phyloP scores from a whole-genome alignment of 192 early-diverging fungal genomes.

The Coemansia sp. region DNA sequence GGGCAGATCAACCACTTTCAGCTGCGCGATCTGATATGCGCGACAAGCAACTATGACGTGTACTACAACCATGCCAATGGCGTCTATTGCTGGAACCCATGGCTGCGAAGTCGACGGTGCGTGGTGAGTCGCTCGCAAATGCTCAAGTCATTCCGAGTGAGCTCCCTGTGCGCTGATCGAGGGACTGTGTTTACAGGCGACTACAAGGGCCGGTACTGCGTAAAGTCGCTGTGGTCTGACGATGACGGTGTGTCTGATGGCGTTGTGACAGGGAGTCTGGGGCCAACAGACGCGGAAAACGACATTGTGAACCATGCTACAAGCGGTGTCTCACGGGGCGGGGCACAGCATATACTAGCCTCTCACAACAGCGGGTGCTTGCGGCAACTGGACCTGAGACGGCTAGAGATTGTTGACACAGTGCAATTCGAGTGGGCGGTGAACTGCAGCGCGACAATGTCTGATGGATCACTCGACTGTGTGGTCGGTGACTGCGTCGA shows the following conservation, averaged over 20 bases:
- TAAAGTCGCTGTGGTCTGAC: conserved; percentile 19
- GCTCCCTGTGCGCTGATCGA: conserved; percentile 35
- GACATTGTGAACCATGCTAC: conserved; percentile 47
- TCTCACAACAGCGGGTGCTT: conserved; percentile 34
- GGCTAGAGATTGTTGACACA: neutral
- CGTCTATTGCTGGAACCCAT: conserved; percentile 41
- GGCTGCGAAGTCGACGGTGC: conserved; percentile 9
- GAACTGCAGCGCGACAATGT: conserved; percentile 35
- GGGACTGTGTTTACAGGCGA: conserved; percentile 46
- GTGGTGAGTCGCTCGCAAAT: conserved; percentile 23
- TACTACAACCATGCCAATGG: conserved; percentile 33
- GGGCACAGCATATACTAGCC: conserved; percentile 8
- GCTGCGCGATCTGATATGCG: conserved; percentile 50
- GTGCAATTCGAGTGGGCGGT: conserved; percentile 36
- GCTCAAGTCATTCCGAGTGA: conserved; percentile 18
- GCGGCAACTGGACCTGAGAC: conserved; percentile 14
- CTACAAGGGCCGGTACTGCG: conserved; percentile 28
- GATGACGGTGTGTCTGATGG: neutral
- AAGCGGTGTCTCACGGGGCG: neutral
- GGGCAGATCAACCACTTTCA: conserved; percentile 48
- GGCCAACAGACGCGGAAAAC: neutral
- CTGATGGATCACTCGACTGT: conserved; percentile 26
- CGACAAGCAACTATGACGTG: conserved; percentile 45
- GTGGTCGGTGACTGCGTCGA: conserved; percentile 44
- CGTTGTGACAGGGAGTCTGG: neutral